Evolutionary conservation across 108 stramenopile genomes (phyloP).

Genomic region (Pseudonitzschia multiseries): DNA sequence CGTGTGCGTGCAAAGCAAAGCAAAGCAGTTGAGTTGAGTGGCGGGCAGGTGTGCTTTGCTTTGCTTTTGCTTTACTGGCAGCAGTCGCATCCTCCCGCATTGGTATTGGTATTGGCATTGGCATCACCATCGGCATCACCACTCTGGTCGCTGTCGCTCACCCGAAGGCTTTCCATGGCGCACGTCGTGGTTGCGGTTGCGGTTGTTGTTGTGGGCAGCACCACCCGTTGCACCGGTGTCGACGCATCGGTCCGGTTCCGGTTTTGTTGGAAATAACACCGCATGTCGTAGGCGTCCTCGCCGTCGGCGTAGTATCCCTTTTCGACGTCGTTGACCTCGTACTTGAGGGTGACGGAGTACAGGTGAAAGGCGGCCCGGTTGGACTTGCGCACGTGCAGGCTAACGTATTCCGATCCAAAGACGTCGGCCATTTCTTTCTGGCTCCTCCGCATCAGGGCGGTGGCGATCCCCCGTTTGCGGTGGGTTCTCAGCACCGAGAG

Average conservation of each 20-base stretch:
- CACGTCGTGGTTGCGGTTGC: too few relatives aligned
- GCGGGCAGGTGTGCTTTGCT: too few relatives aligned
- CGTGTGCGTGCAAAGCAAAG: too few relatives aligned
- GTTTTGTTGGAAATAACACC: constrained; percentile 43
- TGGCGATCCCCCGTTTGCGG: constrained; percentile 94
- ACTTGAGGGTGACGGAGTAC: constrained; percentile 91
- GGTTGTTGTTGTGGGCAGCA: too few relatives aligned
- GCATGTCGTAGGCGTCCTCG: constrained; percentile 99
- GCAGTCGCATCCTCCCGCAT: neutral
- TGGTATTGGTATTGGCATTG: neutral
- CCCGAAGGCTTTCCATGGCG: neutral
- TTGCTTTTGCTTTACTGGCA: too few relatives aligned
- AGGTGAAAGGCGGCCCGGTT: constrained; percentile 98
- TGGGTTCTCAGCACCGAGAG: constrained; percentile 92
- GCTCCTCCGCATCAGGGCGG: constrained; percentile 85
- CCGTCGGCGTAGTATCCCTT: constrained; percentile 99
- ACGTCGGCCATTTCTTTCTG: constrained; percentile 93
- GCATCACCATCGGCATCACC: too few relatives aligned
- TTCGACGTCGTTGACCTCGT: constrained; percentile 94
- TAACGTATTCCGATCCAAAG: constrained; percentile 93
- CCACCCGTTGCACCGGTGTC: too few relatives aligned
- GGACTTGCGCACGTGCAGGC: constrained; percentile 95
- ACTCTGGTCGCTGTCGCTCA: too few relatives aligned
- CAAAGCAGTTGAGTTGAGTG: too few relatives aligned
- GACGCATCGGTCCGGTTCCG: too few relatives aligned